Base-by-base conservation (phyloP, 495 filamentous ascomycete species). In the Evernia prunastri region DNA sequence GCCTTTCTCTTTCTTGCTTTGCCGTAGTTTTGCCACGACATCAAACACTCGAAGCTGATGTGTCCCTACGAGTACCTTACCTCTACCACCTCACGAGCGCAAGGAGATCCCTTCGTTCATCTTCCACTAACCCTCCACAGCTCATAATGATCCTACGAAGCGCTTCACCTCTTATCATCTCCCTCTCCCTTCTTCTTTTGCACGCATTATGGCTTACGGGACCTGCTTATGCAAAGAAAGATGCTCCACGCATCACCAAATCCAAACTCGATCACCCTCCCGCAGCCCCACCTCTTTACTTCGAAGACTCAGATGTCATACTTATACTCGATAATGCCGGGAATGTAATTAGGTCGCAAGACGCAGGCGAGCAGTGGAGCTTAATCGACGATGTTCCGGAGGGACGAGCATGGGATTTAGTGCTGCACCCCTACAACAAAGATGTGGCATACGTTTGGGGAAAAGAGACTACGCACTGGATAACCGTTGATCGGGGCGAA, bases 251-350 rank as follows among this genome's bases (percentile, higher is more conserved):
- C 56, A 75, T 87, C 62, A 72, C 73, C 17, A 63, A 75, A 56
- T 87, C 74, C 35, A 72, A 80, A 31, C 87, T 96, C 74, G 79
- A 88, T 51, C 74, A 81, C 63, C 66, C 76, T 64, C 90, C 89
- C n/a, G 57, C 58, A n/a, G 66, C 2, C 60, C 59, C 54, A 81
- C 84, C 70, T 57, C 85, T 88, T 77, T 98, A 95, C 75, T 97
- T 98, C 70, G 83, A 91, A 63, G 89, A 89, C 70, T 90, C 89
- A 36, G 87, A 96, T 71, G 85, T 88, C 56, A 75, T 92, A 59
- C 74, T 94, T 33, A 82, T 88, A 65, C 82, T 81, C 65, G 87
- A 89, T 69, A 45, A 67, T 2, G 68, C 73, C 9, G 78, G 80
- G 40, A 83, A 81, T 47, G 76, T 93, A 29, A 86, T 84, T 63